Evolutionary conservation across 441 rosid genomes (phyloP).

Genomic region (Euphorbia neoarborescens): DNA sequence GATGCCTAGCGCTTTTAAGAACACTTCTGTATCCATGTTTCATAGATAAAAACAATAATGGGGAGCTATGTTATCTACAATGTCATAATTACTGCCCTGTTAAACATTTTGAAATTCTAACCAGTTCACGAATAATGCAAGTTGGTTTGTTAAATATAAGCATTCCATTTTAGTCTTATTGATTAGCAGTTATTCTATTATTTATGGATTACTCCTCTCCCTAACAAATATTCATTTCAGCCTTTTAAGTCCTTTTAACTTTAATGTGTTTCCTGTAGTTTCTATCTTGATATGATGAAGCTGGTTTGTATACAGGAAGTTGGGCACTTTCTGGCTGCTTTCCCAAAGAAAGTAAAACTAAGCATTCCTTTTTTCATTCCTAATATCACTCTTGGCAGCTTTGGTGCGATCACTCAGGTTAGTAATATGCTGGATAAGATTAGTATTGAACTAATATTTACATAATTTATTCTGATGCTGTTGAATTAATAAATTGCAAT

Average conservation of each 20-base stretch:
- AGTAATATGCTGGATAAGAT: slow-evolving; percentile 3
- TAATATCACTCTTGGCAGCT: slow-evolving; percentile 92
- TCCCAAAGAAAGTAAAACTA: slow-evolving; percentile 83
- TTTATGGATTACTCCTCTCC: not conserved
- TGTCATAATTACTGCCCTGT: not conserved
- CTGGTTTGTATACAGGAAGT: slow-evolving; percentile 55
- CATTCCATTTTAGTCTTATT: not conserved
- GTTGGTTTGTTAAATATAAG: not conserved
- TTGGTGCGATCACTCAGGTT: slow-evolving; percentile 96
- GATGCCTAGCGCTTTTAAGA: too few species aligned
- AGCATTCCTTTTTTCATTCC: slow-evolving; percentile 95
- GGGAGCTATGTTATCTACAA: not conserved
- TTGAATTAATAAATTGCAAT: slow-evolving; percentile 3
- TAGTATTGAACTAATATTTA: not conserved
- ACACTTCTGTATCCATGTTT: too few species aligned
- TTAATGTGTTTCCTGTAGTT: not conserved
- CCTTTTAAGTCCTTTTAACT: not conserved
- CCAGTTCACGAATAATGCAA: not conserved
- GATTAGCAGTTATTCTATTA: not conserved
- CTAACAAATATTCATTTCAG: not conserved
- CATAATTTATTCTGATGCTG: slow-evolving; percentile 2
- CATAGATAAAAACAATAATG: not conserved
- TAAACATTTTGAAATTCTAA: not conserved
- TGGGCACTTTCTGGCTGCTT: slow-evolving; percentile 83
- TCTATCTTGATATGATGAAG: slow-evolving; percentile 14